Evolutionary conservation across 441 rosid genomes (phyloP).

Genomic region (Theobroma grandiflorum): DNA sequence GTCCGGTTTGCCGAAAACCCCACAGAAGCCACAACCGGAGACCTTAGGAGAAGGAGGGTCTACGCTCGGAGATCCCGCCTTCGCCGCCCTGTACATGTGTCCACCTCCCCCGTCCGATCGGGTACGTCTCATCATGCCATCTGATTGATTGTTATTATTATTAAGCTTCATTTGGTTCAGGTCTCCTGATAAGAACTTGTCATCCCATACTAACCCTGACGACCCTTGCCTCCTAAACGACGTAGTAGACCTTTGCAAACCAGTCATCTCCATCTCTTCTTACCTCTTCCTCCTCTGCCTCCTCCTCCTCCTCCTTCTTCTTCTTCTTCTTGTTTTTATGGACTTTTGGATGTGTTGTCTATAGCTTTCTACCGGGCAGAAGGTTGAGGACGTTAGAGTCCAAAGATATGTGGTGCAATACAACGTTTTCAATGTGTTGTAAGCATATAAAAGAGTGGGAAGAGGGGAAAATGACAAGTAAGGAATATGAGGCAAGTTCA

Average conservation of each 20-base stretch:
- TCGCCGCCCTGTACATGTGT: conserved; percentile 22
- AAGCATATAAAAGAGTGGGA: background rate
- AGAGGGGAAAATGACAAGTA: conserved; percentile 31
- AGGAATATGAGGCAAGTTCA: conserved; percentile 18
- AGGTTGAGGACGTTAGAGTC: conserved; percentile 25
- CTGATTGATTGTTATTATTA: background rate
- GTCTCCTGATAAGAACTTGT: conserved; percentile 55
- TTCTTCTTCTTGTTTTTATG: background rate
- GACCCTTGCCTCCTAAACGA: conserved; percentile 78
- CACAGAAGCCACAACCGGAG: conserved; percentile 53
- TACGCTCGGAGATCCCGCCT: conserved; percentile 31
- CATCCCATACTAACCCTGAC: conserved; percentile 68
- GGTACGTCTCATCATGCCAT: conserved; percentile 32
- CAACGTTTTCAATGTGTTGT: conserved; percentile 8
- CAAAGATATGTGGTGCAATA: background rate
- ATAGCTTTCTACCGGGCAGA: background rate
- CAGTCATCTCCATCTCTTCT: conserved; percentile 35
- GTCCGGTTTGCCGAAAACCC: conserved; percentile 40
- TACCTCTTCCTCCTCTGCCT: background rate
- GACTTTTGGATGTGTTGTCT: background rate
- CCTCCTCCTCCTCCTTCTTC: background rate
- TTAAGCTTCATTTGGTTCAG: conserved; percentile 30
- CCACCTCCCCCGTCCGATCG: conserved; percentile 41
- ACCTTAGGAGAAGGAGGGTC: conserved; percentile 71
- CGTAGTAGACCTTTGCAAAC: conserved; percentile 60